These are phyloP conservation scores for Fagopyrum tataricum DNA, from an alignment of 148 eudicot species.

Conservation along the genomic window DNA sequence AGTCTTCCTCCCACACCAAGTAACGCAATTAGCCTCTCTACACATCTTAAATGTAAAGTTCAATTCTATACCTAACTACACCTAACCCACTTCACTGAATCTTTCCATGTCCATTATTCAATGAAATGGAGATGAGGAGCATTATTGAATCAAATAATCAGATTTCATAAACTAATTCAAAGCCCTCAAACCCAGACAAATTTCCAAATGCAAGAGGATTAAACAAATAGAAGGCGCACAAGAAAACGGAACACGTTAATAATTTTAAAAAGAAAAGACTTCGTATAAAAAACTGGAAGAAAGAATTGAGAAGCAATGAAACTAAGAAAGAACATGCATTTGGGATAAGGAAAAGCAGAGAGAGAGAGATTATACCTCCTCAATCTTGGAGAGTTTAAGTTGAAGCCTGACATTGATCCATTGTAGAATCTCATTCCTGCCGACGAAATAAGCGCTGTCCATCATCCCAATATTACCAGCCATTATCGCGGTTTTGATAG, in stretches of 20 bases:
- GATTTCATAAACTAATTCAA: background rate
- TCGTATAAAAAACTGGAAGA: background rate
- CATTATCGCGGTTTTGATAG: conserved; percentile 26
- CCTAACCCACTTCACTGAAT: background rate
- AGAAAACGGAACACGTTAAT: background rate
- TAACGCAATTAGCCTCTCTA: background rate
- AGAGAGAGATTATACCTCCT: conserved; percentile 46
- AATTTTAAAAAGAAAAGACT: too few relatives aligned
- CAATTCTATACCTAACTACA: background rate
- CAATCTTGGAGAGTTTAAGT: conserved; percentile 77
- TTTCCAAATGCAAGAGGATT: background rate
- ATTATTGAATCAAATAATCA: background rate
- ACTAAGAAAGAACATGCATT: background rate
- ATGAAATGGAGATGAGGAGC: background rate
- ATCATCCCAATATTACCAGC: conserved; percentile 85
- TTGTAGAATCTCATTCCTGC: conserved; percentile 73
- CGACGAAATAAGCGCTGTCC: conserved; percentile 94
- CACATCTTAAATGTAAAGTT: conserved; percentile 2
- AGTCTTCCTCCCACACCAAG: background rate
- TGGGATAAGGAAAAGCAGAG: background rate
- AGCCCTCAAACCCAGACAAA: background rate
- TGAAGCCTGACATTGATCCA: conserved; percentile 86
- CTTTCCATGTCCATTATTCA: background rate
- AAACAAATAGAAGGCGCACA: background rate
- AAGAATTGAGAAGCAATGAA: background rate